Evolutionary conservation across 164 flowering plant genomes (phyloP), one percentile per base, ranked within the genome.

Genomic region (Chimonanthus praecox): DNA sequence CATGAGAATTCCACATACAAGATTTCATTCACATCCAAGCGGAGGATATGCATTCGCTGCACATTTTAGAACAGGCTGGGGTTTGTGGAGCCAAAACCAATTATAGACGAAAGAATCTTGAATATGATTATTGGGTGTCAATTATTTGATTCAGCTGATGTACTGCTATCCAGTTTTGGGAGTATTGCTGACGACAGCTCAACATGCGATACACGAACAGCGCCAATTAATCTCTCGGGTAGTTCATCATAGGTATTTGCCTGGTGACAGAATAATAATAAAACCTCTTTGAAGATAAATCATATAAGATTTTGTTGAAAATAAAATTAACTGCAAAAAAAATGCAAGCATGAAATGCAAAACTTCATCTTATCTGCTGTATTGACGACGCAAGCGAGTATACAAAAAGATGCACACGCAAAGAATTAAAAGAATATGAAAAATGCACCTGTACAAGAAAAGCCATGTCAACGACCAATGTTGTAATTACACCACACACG

Each of bases 381-480:
- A 5, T 10, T 49, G 15, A 11, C 8, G 60, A 11, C 16, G 60
- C 4, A 2, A 54, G 60, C 60, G 16, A 54, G 60, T 11, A 10
- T 54, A 5, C 33, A 54, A 4, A 51, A 15, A 9, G 58, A 10
- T 51, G 13, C 58, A 51, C 9, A 51, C 21, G 21, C 58, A 63
- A 21, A 18, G 7, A 9, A 9, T 63, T 20, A 63, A 21, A 63
- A 33, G 21, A 18, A 33, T 7, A 51, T 7, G 48, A 64, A 9
- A 16, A 5, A 73, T 77, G 74, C 80, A 92, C 99, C 95, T 96
- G 99, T 80, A 96, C 88, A 82, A 96, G 95, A 81, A 96, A 94
- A 80, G 98, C 99, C 98, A 96, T 96, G 76, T 94, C 99, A 73
- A 96, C 99, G 64, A 96, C 99, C 82, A 96, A 83, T 47, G 97